phyloP scores from a whole-genome alignment of 768 basidiomycete species.

The Mycena kentingensis region DNA sequence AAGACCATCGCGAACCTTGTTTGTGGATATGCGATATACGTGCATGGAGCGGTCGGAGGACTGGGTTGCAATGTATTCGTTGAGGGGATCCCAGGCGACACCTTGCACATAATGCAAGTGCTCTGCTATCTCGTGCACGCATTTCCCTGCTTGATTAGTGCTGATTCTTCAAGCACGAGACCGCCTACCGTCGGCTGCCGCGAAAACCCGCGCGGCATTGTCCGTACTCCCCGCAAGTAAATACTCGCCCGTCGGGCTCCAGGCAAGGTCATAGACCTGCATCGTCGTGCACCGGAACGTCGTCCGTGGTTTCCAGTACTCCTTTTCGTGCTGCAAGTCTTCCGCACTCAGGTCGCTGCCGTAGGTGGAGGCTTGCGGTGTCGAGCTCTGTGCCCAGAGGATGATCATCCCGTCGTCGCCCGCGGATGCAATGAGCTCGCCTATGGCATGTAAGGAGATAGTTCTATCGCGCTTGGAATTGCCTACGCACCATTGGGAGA shows the following conservation, averaged over 20 bases:
- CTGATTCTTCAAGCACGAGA: neutral
- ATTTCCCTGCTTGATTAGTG: constrained; percentile 59
- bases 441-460: constrained; percentile 39
- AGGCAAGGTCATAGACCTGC: constrained; percentile 97
- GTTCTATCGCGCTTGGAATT: neutral
- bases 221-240: constrained; percentile 97
- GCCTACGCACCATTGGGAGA: constrained; percentile 79
- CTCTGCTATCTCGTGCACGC: constrained; percentile 87
- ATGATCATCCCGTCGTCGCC: constrained; percentile 99
- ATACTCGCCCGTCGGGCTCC: constrained; percentile 95
- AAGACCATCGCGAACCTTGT: constrained; percentile 27
- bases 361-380: constrained; percentile 69
- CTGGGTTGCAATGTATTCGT: constrained; percentile 97
- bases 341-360: constrained; percentile 81
- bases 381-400: constrained; percentile 86
- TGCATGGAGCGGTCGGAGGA: constrained; percentile 96
- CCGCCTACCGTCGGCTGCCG: constrained; percentile 69
- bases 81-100: constrained; percentile 97
- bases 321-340: constrained; percentile 87
- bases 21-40: constrained; percentile 81
- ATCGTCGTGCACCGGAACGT: constrained; percentile 90
- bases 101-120: constrained; percentile 98
- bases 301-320: constrained; percentile 90
- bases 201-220: constrained; percentile 87
- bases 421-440: constrained; percentile 91